These are phyloP conservation scores for Phytophthora crassamura DNA, from an alignment of 352 stramenopile species.

Conservation along the genomic window DNA sequence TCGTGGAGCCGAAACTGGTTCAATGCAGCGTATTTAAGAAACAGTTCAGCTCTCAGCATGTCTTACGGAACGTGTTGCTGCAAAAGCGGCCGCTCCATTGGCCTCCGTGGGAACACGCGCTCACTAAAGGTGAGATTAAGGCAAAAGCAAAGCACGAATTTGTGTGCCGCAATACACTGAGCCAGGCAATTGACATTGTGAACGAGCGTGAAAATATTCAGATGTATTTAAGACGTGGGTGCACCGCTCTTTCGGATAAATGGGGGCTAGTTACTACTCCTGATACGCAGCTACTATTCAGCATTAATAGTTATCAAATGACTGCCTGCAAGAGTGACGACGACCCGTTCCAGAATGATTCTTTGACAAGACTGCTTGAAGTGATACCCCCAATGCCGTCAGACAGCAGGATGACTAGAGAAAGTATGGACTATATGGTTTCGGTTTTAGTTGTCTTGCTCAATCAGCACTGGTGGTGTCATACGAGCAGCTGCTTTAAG, in stretches of 20 bases:
- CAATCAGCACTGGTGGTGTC: constrained; percentile 3
- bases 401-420: no score
- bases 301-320: background rate
- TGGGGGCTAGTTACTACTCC: background rate
- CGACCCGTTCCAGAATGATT: background rate
- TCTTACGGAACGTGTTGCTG: no score
- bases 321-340: background rate
- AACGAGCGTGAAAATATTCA: no score
- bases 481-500: constrained; percentile 8
- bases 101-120: no score
- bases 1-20: background rate
- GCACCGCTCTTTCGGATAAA: background rate
- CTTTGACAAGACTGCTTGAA: background rate
- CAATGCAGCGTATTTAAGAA: background rate
- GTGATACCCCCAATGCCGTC: no score
- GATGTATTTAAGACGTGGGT: background rate
- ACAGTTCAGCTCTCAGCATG: constrained; percentile 4
- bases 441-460: background rate
- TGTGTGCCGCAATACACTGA: no score
- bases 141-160: no score
- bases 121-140: no score
- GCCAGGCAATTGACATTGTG: background rate
- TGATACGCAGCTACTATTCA: background rate
- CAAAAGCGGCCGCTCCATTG: no score
- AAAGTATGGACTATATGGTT: constrained; percentile 5